phyloP scores from a whole-genome alignment of 768 basidiomycete species.

The Hebeloma cylindrosporum region DNA sequence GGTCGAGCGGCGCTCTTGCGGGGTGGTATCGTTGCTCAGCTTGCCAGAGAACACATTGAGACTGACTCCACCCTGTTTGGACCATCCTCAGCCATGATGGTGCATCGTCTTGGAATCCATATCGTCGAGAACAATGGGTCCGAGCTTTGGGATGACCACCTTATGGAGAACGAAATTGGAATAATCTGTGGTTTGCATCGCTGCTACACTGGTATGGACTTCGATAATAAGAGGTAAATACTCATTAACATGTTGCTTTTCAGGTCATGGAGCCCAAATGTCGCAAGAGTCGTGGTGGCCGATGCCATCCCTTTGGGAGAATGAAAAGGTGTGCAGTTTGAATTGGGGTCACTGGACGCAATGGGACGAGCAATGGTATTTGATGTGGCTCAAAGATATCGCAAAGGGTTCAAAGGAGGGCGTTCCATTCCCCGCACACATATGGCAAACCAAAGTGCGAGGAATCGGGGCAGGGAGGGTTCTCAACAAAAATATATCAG shows the following conservation, averaged over 20 bases:
- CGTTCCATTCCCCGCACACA: too few species aligned
- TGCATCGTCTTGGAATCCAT: too few species aligned
- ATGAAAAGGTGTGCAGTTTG: not conserved
- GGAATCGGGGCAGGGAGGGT: too few species aligned
- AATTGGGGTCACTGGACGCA: slow-evolving; percentile 14
- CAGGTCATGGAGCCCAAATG: slow-evolving; percentile 3
- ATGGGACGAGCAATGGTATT: slow-evolving; percentile 8
- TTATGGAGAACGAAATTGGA: slow-evolving; percentile 21
- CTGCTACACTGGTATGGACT: too few species aligned
- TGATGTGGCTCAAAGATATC: not conserved
- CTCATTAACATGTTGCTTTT: not conserved
- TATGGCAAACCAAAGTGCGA: too few species aligned
- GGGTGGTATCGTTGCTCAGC: slow-evolving; percentile 26
- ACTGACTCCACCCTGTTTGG: slow-evolving; percentile 15
- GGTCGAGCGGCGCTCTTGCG: slow-evolving; percentile 26
- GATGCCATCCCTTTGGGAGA: slow-evolving; percentile 1
- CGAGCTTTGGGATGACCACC: slow-evolving; percentile 19
- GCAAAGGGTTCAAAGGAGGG: not conserved
- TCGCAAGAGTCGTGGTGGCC: slow-evolving; percentile 14
- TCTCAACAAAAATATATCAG: too few species aligned
- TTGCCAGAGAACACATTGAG: slow-evolving; percentile 16
- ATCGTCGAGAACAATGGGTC: slow-evolving; percentile 1
- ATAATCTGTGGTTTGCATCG: slow-evolving; percentile 24
- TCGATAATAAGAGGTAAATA: too few species aligned
- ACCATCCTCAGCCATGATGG: slow-evolving; percentile 15